These are phyloP conservation scores for Shiraia sp. DNA, from an alignment of 2,329 filamentous ascomycete species.

Conservation along the genomic window DNA sequence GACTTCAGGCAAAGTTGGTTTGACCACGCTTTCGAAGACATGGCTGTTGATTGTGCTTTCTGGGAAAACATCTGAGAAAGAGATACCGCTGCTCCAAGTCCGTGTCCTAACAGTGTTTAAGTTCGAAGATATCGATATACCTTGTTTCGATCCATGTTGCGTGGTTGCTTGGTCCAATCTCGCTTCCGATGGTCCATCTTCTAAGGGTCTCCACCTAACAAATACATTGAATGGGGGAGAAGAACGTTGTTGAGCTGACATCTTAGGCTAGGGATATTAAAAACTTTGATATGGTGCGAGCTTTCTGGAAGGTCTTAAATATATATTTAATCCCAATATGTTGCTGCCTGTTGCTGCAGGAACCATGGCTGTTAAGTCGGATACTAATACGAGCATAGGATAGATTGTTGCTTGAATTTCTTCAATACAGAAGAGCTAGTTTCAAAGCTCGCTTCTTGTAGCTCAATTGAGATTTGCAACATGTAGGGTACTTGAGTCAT, in stretches of 20 bases:
- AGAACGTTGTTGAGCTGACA: not conserved
- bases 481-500: too few relatives aligned
- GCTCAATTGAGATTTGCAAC: too few relatives aligned
- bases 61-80: slow-evolving; percentile 8
- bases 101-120: not conserved
- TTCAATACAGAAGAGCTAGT: too few relatives aligned
- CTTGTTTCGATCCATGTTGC: not conserved
- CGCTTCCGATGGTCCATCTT: not conserved
- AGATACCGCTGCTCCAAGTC: slow-evolving; percentile 12
- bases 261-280: not conserved
- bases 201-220: slow-evolving; percentile 10
- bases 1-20: slow-evolving; percentile 40
- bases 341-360: too few relatives aligned
- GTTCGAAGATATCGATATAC: slow-evolving; percentile 2
- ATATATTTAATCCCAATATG: not conserved
- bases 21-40: slow-evolving; percentile 35
- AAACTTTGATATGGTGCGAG: not conserved
- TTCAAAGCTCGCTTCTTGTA: too few relatives aligned
- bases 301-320: too few relatives aligned
- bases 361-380: too few relatives aligned
- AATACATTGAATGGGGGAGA: slow-evolving; percentile 5
- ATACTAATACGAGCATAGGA: not conserved
- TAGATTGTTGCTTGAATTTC: too few relatives aligned
- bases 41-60: slow-evolving; percentile 12
- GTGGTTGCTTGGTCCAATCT: not conserved